Evolutionary conservation across 306 rosid species (phyloP).

Genomic region (Sesbania bispinosa): DNA sequence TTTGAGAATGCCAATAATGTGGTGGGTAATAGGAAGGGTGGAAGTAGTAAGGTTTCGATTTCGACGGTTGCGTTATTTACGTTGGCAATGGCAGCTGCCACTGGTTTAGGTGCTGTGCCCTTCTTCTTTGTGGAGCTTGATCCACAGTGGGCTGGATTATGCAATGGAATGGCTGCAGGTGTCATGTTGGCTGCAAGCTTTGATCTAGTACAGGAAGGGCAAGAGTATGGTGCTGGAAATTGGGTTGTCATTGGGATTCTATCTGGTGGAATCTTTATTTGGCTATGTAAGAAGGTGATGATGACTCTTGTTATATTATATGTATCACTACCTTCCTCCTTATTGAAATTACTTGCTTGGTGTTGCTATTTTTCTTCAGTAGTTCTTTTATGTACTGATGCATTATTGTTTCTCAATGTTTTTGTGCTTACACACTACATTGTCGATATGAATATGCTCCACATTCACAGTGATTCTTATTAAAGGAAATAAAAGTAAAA

Average conservation of each 20-base stretch:
- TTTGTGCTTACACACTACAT: not conserved
- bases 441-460: not conserved
- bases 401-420: not conserved
- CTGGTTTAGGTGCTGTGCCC: constrained; percentile 97
- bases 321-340: not conserved
- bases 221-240: constrained; percentile 74
- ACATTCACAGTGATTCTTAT: not conserved
- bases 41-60: constrained; percentile 66
- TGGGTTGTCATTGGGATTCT: constrained; percentile 92
- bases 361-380: constrained; percentile 1
- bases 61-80: constrained; percentile 95
- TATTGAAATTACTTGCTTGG: not conserved
- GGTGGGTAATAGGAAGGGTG: constrained; percentile 55
- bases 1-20: constrained; percentile 40
- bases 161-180: constrained; percentile 99
- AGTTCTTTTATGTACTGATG: constrained; percentile 2
- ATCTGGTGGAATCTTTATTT: constrained; percentile 89
- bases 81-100: constrained; percentile 96
- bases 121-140: constrained; percentile 99
- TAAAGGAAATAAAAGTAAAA: not conserved
- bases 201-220: constrained; percentile 93
- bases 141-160: constrained; percentile 96
- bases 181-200: constrained; percentile 99
- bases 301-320: constrained; percentile 12
- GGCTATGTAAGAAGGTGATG: constrained; percentile 88